phyloP scores from a whole-genome alignment of 1,284 basidiomycete genomes.

The Sporisorium graminicola region DNA sequence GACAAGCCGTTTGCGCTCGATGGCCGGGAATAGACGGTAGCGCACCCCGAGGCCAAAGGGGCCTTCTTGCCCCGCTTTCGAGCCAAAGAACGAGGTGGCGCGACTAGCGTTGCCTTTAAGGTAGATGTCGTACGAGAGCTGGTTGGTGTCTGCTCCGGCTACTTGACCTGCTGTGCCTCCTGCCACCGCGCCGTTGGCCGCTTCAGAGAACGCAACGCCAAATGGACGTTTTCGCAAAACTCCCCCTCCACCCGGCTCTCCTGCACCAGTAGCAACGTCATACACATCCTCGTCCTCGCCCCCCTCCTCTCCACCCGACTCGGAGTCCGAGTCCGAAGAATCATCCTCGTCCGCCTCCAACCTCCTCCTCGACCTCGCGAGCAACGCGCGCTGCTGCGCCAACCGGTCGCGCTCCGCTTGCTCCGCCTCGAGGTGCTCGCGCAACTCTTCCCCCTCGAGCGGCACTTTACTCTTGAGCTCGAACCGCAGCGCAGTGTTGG shows the following conservation, averaged over 20 bases:
- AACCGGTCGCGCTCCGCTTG: conserved; percentile 85
- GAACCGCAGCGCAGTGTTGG: conserved; percentile 31
- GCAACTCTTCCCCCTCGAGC: conserved; percentile 77
- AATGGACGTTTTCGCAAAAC: conserved; percentile 34
- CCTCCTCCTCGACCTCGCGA: conserved; percentile 82
- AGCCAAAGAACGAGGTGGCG: conserved; percentile 82
- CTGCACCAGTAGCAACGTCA: conserved; percentile 27
- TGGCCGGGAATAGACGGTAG: conserved; percentile 96
- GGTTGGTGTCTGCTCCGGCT: conserved; percentile 71
- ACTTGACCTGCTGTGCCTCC: conserved; percentile 55
- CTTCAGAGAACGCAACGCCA: conserved; percentile 31
- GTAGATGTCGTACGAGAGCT: conserved; percentile 93
- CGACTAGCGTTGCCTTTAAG: conserved; percentile 91
- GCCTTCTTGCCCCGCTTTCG: conserved; percentile 42
- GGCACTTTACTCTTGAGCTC: conserved; percentile 88
- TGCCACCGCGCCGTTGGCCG: conserved; percentile 73
- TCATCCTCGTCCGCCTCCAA: conserved; percentile 80
- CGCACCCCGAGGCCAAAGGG: conserved; percentile 77
- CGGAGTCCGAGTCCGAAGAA: conserved; percentile 70
- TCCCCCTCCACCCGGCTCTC: conserved; percentile 16
- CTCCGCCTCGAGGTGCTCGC: conserved; percentile 82
- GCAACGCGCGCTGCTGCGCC: conserved; percentile 85
- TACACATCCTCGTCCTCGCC: conserved; percentile 75
- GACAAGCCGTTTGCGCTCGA: conserved; percentile 89
- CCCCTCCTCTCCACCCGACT: conserved; percentile 74